Conservation (phyloP, 2,329 filamentous ascomycete species). For the Aureobasidium mangrovei region DNA sequence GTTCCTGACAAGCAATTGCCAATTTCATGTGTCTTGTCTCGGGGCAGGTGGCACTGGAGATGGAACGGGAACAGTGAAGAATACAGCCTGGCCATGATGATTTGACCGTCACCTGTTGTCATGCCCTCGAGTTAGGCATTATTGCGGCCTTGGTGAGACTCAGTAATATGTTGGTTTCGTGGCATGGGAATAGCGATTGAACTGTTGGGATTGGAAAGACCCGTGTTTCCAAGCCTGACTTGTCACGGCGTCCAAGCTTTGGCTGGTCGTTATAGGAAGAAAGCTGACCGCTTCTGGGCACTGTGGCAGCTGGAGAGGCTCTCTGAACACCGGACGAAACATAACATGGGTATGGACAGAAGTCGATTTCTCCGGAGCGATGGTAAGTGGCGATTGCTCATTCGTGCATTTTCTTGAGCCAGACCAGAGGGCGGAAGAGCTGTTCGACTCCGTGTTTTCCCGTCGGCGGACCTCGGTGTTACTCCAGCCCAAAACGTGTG, state of each 20-base stretch:
- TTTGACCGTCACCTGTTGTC: background rate
- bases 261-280: constrained; percentile 3
- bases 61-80: background rate
- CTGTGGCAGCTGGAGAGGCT: background rate
- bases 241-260: constrained; percentile 8
- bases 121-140: background rate
- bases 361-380: background rate
- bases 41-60: background rate
- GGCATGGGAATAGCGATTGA: constrained; percentile 2
- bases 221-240: constrained; percentile 8
- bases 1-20: background rate
- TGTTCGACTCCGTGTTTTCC: constrained; percentile 2
- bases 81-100: background rate
- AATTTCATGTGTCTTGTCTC: background rate
- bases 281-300: constrained; percentile 6
- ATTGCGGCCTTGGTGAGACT: constrained; percentile 4
- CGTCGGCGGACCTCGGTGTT: constrained; percentile 14
- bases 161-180: background rate
- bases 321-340: background rate
- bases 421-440: background rate
- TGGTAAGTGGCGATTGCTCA: constrained; percentile 10
- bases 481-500: constrained; percentile 2
- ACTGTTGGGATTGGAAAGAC: constrained; percentile 8
- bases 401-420: constrained; percentile 9
- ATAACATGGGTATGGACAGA: background rate